Evolutionary conservation across 1,284 basidiomycete genomes (phyloP).

Genomic region (Rhodotorula sp.): DNA sequence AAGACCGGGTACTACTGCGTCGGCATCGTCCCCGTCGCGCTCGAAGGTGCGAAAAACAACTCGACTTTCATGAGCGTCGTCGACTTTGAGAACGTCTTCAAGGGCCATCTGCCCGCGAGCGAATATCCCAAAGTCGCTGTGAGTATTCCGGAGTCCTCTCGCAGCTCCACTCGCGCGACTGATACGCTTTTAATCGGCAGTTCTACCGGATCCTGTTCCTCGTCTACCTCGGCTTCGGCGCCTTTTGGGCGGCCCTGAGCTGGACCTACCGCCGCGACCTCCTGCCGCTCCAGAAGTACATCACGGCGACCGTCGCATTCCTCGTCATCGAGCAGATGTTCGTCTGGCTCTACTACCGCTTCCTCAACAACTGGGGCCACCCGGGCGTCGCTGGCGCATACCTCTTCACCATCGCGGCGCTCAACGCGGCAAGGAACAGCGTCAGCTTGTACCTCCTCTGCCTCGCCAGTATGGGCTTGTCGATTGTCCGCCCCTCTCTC

Average conservation of each 20-base stretch:
- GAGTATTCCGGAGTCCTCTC: too few species aligned
- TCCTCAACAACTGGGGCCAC: slow-evolving; percentile 82
- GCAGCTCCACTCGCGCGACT: too few species aligned
- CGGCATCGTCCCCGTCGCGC: slow-evolving; percentile 56
- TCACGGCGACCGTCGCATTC: slow-evolving; percentile 85
- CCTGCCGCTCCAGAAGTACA: slow-evolving; percentile 86
- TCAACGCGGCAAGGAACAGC: slow-evolving; percentile 90
- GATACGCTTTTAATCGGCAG: slow-evolving; percentile 50
- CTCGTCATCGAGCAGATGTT: slow-evolving; percentile 91
- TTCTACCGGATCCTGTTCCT: slow-evolving; percentile 85
- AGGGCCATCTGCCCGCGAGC: slow-evolving; percentile 82
- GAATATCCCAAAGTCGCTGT: slow-evolving; percentile 99
- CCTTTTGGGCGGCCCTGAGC: slow-evolving; percentile 80
- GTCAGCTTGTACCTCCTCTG: slow-evolving; percentile 93
- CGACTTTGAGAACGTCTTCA: slow-evolving; percentile 82
- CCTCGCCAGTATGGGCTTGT: slow-evolving; percentile 60
- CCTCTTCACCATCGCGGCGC: slow-evolving; percentile 81
- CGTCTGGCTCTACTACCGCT: slow-evolving; percentile 83
- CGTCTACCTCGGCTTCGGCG: slow-evolving; percentile 67
- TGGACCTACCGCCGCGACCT: slow-evolving; percentile 73
- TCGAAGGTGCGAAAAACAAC: slow-evolving; percentile 20
- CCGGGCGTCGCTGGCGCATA: slow-evolving; percentile 62
- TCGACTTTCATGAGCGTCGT: slow-evolving; percentile 70
- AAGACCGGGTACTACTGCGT: slow-evolving; percentile 95
- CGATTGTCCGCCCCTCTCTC: slow-evolving; percentile 56